These are phyloP conservation scores for Mycena amicta DNA, from an alignment of 768 basidiomycete genomes.

Conservation along the genomic window DNA sequence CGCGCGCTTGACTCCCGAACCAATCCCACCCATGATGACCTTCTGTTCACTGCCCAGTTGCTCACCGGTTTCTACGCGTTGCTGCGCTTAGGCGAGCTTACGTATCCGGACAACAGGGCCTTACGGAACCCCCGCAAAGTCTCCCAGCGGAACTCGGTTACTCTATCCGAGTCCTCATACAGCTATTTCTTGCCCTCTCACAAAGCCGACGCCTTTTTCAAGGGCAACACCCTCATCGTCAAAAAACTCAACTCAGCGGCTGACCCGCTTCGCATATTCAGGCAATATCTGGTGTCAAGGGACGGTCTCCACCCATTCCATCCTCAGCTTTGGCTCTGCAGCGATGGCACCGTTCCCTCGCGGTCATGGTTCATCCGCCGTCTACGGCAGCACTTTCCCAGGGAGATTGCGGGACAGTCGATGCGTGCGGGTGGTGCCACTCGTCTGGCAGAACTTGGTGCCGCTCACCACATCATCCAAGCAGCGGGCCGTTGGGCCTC, in stretches of 20 bases:
- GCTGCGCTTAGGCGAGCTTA: conserved; percentile 36
- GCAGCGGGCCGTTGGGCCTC: no score
- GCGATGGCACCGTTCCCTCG: conserved; percentile 33
- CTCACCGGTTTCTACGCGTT: conserved; percentile 34
- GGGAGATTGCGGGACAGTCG: no score
- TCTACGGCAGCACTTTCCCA: conserved; percentile 28
- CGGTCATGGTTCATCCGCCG: conserved; percentile 36
- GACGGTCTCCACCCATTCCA: conserved; percentile 29
- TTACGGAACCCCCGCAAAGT: conserved; percentile 25
- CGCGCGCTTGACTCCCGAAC: no score
- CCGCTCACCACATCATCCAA: conserved; percentile 25
- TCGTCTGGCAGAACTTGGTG: conserved; percentile 33
- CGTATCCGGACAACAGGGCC: conserved; percentile 25
- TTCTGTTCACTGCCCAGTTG: conserved; percentile 31
- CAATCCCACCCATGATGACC: conserved; percentile 25
- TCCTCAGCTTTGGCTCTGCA: conserved; percentile 36
- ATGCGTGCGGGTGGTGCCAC: conserved; percentile 48
- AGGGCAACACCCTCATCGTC: no score
- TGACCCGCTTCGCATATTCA: no score
- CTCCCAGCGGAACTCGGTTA: conserved; percentile 22
- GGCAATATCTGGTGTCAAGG: conserved; percentile 27
- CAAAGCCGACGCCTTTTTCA: no score
- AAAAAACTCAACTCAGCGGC: no score
- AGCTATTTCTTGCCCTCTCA: conserved; percentile 34
- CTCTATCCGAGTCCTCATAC: background rate